phyloP scores from a whole-genome alignment of 768 basidiomycete genomes.

The Agaricus bisporus region DNA sequence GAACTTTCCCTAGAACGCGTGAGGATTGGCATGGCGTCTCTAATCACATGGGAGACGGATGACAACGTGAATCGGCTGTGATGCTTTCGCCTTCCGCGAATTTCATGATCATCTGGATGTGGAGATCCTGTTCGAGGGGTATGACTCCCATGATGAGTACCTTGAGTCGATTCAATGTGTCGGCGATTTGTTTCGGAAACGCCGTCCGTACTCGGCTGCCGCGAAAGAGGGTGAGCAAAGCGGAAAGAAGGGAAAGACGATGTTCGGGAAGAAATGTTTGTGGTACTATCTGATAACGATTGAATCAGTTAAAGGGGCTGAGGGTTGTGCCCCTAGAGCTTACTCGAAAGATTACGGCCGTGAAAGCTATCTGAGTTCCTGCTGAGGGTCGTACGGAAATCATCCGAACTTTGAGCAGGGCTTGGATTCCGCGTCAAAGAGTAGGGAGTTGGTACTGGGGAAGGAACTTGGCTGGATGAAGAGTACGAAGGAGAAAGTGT shows the following conservation, averaged over 20 bases:
- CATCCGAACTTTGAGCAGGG: constrained; percentile 32
- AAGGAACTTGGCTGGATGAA: constrained; percentile 3
- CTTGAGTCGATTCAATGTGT: background rate
- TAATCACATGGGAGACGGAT: constrained; percentile 42
- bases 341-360: constrained; percentile 6
- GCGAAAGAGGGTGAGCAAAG: constrained; percentile 24
- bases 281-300: constrained; percentile 7
- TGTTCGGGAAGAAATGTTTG: background rate
- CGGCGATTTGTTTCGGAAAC: constrained; percentile 23
- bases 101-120: constrained; percentile 2
- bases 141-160: background rate
- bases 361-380: constrained; percentile 17
- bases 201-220: constrained; percentile 34
- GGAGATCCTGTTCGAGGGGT: constrained; percentile 1
- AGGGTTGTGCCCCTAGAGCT: background rate
- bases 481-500: constrained; percentile 6
- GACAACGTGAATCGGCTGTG: constrained; percentile 37
- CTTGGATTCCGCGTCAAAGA: constrained; percentile 5
- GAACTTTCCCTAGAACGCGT: background rate
- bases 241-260: background rate
- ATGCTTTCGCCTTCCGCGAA: constrained; percentile 7
- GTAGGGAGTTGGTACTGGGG: constrained; percentile 3
- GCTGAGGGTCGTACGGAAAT: constrained; percentile 29
- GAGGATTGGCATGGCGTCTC: constrained; percentile 35
- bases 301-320: constrained; percentile 1